Base-by-base conservation (phyloP, 805 yeast species). In the Pichia sporocuriosa region DNA sequence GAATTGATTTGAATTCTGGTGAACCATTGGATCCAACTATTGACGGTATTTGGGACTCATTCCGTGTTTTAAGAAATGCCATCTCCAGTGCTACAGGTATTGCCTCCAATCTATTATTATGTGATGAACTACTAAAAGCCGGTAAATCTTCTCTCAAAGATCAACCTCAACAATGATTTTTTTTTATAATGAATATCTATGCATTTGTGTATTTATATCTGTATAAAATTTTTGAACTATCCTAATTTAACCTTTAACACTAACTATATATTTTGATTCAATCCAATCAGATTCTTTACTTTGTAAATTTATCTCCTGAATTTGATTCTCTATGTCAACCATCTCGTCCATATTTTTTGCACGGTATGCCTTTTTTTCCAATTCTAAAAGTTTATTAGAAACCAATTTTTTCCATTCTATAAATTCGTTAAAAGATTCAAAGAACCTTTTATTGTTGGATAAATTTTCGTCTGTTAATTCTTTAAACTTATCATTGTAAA, bases 1-100 rank as follows among this genome's bases (percentile, higher is more conserved):
- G 98, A 43, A 80, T 93, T 41, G 96, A 93, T 61, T 73, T 93
- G 51, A 77, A 76, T 46, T 74, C 90, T 10, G 99, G 99, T 30
- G 96, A 89, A 59, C 93, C 97, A 37, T 81, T 90, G 76, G 97
- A 90, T 58, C 97, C 98, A 37, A 74, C 86, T 7, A 74, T 84
- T 40, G 96, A 86, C 59, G 98, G 98, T 47, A 78, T 93, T 44
- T 93, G 96, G 95, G 99, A 93, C 65, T 84, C 95, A 21, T 93
- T 77, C 69, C 73, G 98, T 51, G 98, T 93, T 30, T 68, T 93
- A 46, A 79, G 98, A 68, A 93, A 93, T 61, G 95, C 96, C 9
- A 70, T 93, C 40, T 79, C 88, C 38, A 81, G 95, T 35, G 96
- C 97, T 29, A 83, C 94, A 1, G 95, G 96, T 40, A 93, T 93